Evolutionary conservation across 2,329 filamentous ascomycete species (phyloP).

Genomic region (Pseudopithomyces chartarum): DNA sequence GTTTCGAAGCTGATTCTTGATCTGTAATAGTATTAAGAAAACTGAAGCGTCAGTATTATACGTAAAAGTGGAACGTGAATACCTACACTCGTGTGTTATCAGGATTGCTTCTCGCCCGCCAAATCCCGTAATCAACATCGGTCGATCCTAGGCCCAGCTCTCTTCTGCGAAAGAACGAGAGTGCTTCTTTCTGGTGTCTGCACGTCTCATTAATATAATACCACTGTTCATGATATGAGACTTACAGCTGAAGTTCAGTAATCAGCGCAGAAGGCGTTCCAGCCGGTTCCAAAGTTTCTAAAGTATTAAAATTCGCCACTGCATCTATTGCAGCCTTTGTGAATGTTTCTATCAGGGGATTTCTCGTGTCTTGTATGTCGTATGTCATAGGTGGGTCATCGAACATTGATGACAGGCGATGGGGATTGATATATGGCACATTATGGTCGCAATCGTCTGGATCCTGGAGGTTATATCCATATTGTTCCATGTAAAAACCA

Average conservation of each 20-base stretch:
- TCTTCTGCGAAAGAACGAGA: neutral
- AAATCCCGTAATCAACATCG: neutral
- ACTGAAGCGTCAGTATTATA: neutral
- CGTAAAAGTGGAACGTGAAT: no score
- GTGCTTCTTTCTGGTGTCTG: neutral
- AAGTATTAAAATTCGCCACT: conserved; percentile 10
- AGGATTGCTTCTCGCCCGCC: neutral
- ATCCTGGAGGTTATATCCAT: conserved; percentile 12
- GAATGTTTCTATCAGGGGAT: neutral
- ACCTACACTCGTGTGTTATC: no score
- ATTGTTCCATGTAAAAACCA: no score
- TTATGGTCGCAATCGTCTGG: conserved; percentile 17
- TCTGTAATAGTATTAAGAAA: conserved; percentile 15
- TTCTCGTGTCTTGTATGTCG: conserved; percentile 6
- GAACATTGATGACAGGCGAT: conserved; percentile 6
- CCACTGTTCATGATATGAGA: neutral
- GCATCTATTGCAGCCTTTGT: neutral
- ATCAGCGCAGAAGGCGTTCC: neutral
- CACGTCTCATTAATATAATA: neutral
- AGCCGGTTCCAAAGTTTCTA: neutral
- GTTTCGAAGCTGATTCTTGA: conserved; percentile 4
- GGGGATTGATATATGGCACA: conserved; percentile 19
- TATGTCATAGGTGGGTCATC: conserved; percentile 12
- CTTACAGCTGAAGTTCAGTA: conserved; percentile 6
- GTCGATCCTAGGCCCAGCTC: neutral